Conservation (phyloP, 2,329 filamentous ascomycete species). For the Teratosphaeria destructans region DNA sequence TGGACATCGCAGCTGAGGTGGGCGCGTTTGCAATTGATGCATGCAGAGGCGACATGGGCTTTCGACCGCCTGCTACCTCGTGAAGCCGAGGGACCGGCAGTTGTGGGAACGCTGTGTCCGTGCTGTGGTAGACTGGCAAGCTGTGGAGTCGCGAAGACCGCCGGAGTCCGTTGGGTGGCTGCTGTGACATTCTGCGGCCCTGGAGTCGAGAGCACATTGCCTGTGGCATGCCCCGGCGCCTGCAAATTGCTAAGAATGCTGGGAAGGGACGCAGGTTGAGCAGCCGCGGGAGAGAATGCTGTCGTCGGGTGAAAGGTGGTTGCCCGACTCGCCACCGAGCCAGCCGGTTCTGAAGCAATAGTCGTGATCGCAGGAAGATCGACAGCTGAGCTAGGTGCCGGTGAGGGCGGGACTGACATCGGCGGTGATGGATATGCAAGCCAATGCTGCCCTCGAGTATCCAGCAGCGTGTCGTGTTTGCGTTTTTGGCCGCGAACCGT, state of each 20-base stretch:
- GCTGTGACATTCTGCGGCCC: neutral
- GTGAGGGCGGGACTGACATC: conserved; percentile 42
- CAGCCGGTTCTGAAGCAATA: neutral
- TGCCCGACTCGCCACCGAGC: neutral
- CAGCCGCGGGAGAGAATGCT: neutral
- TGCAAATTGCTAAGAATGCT: neutral
- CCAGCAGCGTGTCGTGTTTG: conserved; percentile 4
- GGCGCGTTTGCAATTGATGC: conserved; percentile 75
- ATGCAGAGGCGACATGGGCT: conserved; percentile 74
- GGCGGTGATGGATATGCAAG: conserved; percentile 37
- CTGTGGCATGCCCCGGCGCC: neutral
- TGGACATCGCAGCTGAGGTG: conserved; percentile 61
- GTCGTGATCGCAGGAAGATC: neutral
- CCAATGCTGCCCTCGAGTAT: conserved; percentile 4
- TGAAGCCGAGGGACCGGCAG: neutral
- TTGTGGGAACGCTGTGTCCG: neutral
- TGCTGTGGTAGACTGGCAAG: neutral
- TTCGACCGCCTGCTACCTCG: conserved; percentile 22
- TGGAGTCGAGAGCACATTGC: conserved; percentile 1
- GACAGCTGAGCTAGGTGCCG: conserved; percentile 12
- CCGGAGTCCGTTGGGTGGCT: neutral
- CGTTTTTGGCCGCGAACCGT: conserved; percentile 7
- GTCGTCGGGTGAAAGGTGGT: neutral
- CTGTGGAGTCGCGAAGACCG: neutral
- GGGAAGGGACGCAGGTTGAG: neutral